Evolutionary conservation across 306 rosid species (phyloP).

Genomic region (Herpetospermum pedunculosum): DNA sequence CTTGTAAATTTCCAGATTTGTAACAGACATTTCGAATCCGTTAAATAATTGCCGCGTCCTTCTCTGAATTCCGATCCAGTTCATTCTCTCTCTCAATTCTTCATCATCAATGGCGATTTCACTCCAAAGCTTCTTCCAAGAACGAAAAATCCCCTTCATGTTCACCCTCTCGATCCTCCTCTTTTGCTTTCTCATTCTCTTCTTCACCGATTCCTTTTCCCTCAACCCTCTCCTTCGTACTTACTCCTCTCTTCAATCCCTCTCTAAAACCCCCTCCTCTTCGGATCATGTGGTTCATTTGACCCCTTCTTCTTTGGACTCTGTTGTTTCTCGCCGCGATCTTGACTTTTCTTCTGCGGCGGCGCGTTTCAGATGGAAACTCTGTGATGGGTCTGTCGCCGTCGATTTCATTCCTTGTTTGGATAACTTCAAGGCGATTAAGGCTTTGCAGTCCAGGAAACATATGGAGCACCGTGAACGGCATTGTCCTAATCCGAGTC

Average conservation of each 20-base stretch:
- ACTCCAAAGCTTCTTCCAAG: conserved; percentile 25
- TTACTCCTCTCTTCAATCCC: conserved; percentile 23
- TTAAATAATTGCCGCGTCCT: neutral
- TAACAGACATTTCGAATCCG: conserved; percentile 8
- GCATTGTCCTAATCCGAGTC: conserved; percentile 53
- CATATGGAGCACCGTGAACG: conserved; percentile 97
- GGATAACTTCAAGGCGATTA: conserved; percentile 62
- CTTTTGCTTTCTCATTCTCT: conserved; percentile 33
- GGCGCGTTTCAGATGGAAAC: conserved; percentile 33
- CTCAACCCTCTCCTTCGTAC: conserved; percentile 21
- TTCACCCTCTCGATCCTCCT: conserved; percentile 38
- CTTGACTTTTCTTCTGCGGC: neutral
- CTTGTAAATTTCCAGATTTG: neutral
- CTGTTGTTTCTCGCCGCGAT: neutral
- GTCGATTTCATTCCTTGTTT: conserved; percentile 76
- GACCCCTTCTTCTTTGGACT: neutral
- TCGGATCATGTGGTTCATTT: too few species aligned
- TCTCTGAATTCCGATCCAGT: neutral
- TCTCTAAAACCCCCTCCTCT: neutral
- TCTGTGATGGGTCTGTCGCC: conserved; percentile 35
- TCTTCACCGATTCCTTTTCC: conserved; percentile 31
- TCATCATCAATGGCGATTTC: conserved; percentile 33
- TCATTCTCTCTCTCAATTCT: neutral
- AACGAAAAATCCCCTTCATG: conserved; percentile 48
- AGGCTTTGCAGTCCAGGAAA: conserved; percentile 50